Percentiles rank a stretch among this genome's conserved stretches.
Conservation (phyloP, 1,284 basidiomycete genomes). For the Pholiota adiposa region DNA sequence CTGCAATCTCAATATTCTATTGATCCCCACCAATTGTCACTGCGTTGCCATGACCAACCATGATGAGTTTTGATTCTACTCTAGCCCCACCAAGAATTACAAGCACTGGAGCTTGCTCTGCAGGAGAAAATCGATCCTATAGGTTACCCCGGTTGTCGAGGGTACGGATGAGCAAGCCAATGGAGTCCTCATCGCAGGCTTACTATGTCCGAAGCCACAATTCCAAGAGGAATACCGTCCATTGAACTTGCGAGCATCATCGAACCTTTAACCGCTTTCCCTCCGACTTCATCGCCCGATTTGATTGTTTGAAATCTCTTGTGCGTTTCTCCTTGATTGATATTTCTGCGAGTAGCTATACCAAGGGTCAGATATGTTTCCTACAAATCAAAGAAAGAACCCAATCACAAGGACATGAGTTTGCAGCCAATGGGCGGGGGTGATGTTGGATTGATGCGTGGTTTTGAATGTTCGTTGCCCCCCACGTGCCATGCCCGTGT, state of each 20-base stretch:
- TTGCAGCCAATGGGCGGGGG: neutral
- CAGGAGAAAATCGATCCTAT: neutral
- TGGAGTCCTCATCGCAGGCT: neutral
- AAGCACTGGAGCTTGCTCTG: neutral
- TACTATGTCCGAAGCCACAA: neutral
- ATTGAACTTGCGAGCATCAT: too few species aligned
- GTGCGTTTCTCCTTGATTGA: neutral
- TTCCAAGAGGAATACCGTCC: neutral
- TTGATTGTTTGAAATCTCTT: neutral
- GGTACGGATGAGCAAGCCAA: too few species aligned
- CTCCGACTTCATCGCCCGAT: neutral
- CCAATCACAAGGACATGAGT: slow-evolving; percentile 2
- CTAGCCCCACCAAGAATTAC: neutral
- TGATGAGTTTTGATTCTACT: neutral
- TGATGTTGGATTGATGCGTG: neutral
- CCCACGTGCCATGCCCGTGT: slow-evolving; percentile 2
- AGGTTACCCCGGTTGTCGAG: neutral
- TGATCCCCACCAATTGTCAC: neutral
- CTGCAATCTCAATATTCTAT: neutral
- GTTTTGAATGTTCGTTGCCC: slow-evolving; percentile 6
- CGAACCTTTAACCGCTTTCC: too few species aligned
- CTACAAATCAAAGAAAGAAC: neutral
- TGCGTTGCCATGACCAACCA: neutral
- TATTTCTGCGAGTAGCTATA: neutral
- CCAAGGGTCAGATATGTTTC: neutral